Evolutionary conservation across 169 alveolate genomes (phyloP).

Genomic region (Plasmodium adleri): DNA sequence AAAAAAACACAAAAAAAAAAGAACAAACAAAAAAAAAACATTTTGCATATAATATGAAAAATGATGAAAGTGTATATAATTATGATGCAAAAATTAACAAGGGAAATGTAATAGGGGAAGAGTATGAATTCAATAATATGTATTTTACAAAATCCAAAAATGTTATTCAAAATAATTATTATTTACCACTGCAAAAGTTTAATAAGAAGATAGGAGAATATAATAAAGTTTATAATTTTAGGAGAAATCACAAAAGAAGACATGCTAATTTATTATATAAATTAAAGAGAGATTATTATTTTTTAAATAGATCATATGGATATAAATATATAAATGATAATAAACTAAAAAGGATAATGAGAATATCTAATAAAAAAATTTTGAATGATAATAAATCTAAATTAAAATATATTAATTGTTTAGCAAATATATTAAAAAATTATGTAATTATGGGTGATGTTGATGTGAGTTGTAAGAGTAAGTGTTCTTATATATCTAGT

Average conservation of each 20-base stretch:
- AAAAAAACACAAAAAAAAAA: neutral
- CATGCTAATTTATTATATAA: neutral
- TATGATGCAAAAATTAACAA: neutral
- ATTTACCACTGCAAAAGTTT: neutral
- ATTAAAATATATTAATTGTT: conserved; percentile 13
- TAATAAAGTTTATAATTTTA: too few relatives aligned
- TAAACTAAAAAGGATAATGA: neutral
- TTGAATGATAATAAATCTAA: conserved; percentile 22
- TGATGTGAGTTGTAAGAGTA: conserved; percentile 23
- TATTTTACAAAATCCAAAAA: neutral
- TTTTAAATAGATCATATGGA: neutral
- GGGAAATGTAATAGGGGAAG: neutral
- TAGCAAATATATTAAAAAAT: conserved; percentile 11
- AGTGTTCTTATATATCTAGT: conserved; percentile 19
- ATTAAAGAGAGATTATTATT: neutral
- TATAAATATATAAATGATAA: neutral
- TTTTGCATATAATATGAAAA: neutral
- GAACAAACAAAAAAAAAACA: neutral
- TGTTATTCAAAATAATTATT: neutral
- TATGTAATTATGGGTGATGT: conserved; percentile 66
- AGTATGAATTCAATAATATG: neutral
- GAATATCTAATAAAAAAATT: neutral
- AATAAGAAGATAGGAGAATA: too few relatives aligned
- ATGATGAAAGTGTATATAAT: neutral
- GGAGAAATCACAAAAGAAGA: neutral